These are phyloP conservation scores for Trifolium dubium DNA, from an alignment of 306 rosid species.

Conservation along the genomic window DNA sequence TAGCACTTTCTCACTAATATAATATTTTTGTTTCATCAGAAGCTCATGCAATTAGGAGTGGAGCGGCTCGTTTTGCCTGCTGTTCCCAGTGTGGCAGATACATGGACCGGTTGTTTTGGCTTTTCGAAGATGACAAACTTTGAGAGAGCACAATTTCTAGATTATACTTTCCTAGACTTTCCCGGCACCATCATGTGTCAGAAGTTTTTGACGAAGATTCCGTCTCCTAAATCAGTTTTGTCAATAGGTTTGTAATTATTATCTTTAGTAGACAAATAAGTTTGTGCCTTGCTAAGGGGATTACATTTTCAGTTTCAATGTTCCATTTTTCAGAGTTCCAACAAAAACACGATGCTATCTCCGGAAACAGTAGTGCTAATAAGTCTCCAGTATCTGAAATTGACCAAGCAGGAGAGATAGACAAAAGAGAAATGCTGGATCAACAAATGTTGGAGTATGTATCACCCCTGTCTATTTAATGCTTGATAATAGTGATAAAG, in stretches of 20 bases:
- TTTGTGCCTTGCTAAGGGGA: constrained; percentile 16
- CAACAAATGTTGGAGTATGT: constrained; percentile 60
- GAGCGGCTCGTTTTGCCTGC: constrained; percentile 90
- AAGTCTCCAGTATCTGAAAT: constrained; percentile 53
- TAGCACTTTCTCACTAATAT: neutral
- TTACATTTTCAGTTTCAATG: constrained; percentile 8
- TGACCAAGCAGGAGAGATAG: constrained; percentile 49
- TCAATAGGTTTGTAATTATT: constrained; percentile 46
- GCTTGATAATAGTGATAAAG: neutral
- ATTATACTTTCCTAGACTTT: constrained; percentile 75
- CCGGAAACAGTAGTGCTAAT: constrained; percentile 26
- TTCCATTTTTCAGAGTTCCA: constrained; percentile 49
- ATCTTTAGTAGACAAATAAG: constrained; percentile 6
- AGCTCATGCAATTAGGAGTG: constrained; percentile 72
- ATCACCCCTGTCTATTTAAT: constrained; percentile 38
- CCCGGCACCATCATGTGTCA: constrained; percentile 84
- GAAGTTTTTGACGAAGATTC: constrained; percentile 57
- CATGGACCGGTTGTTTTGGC: constrained; percentile 83
- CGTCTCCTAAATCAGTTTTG: constrained; percentile 40
- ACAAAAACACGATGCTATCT: constrained; percentile 32
- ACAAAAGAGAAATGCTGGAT: constrained; percentile 38
- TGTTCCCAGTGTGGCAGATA: constrained; percentile 66
- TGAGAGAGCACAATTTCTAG: constrained; percentile 70
- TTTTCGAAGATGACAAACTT: constrained; percentile 63
- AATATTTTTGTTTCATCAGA: constrained; percentile 47